These are phyloP conservation scores for Antrodiella citrinella DNA, from an alignment of 768 basidiomycete species.

Conservation along the genomic window DNA sequence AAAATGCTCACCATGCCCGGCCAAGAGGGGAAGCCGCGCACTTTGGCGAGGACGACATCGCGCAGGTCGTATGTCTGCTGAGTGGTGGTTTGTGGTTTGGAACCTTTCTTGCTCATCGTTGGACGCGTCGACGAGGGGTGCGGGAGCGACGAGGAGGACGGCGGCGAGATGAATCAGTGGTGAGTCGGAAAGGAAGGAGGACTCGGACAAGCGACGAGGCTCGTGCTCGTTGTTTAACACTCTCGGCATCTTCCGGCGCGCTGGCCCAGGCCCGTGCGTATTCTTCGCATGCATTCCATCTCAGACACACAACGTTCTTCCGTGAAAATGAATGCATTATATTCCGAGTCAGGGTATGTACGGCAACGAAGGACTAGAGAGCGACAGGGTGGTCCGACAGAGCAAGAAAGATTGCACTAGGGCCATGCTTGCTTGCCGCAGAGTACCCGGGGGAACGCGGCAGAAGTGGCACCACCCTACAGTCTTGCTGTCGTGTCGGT, in stretches of 20 bases:
- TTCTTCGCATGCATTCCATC: neutral
- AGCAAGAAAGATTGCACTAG: neutral
- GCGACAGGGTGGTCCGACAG: neutral
- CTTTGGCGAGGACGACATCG: conserved; percentile 86
- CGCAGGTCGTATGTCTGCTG: conserved; percentile 47
- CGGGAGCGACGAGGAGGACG: conserved; percentile 2
- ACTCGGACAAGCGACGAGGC: neutral
- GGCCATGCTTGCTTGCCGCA: neutral
- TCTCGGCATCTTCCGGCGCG: neutral
- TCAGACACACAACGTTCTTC: neutral
- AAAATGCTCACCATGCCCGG: conserved; percentile 75
- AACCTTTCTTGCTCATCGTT: conserved; percentile 45
- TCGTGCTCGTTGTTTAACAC: neutral
- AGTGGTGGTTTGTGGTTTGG: conserved; percentile 26
- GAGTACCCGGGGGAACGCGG: neutral
- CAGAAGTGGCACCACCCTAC: neutral
- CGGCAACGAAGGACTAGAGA: neutral
- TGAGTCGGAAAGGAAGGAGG: neutral
- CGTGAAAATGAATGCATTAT: too few species aligned
- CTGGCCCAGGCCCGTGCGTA: neutral
- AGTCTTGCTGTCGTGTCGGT: neutral
- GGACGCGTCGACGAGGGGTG: conserved; percentile 6
- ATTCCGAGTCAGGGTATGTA: neutral
- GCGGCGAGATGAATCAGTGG: neutral
- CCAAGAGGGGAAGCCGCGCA: conserved; percentile 94